Percentiles rank a stretch among this genome's conserved stretches.
Conservation (phyloP, 2,329 filamentous ascomycete genomes). For the Diaporthe sp. region DNA sequence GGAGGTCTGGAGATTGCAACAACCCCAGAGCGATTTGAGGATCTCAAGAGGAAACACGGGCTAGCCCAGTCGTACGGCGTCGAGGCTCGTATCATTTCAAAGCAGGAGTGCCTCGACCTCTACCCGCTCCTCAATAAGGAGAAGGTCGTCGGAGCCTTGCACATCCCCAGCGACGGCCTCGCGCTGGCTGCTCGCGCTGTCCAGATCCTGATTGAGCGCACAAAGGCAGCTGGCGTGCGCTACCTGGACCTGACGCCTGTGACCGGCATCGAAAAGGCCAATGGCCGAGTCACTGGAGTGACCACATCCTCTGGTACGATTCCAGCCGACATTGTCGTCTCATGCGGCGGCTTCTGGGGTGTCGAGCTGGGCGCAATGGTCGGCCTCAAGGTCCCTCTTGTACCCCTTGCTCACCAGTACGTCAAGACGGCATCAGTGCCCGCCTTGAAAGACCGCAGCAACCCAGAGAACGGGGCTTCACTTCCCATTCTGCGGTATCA, state of each 20-base stretch:
- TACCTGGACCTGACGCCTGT: constrained; percentile 70
- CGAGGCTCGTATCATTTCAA: constrained; percentile 62
- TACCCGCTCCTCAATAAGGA: constrained; percentile 68
- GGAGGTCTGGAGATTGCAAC: constrained; percentile 74
- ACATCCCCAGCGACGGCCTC: constrained; percentile 72
- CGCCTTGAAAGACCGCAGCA: constrained; percentile 41
- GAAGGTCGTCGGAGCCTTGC: constrained; percentile 68
- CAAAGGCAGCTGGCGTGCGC: constrained; percentile 67
- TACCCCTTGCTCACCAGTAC: constrained; percentile 74
- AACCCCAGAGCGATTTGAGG: constrained; percentile 68
- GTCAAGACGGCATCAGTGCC: constrained; percentile 70
- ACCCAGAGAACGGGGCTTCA: constrained; percentile 57
- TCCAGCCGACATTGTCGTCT: constrained; percentile 71
- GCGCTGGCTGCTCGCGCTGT: constrained; percentile 72
- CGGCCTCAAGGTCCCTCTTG: constrained; percentile 67
- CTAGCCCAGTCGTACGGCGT: constrained; percentile 73
- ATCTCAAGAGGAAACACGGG: constrained; percentile 73
- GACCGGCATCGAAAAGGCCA: constrained; percentile 64
- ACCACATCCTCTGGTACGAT: constrained; percentile 61
- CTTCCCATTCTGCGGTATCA: constrained; percentile 73
- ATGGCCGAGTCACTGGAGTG: constrained; percentile 68
- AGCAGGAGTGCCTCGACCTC: constrained; percentile 63
- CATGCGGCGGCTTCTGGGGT: constrained; percentile 76
- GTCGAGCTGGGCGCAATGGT: constrained; percentile 74
- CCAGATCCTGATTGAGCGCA: constrained; percentile 70